These are phyloP conservation scores for Lumnitzera racemosa DNA, from an alignment of 345 rosid genomes.

Conservation along the genomic window DNA sequence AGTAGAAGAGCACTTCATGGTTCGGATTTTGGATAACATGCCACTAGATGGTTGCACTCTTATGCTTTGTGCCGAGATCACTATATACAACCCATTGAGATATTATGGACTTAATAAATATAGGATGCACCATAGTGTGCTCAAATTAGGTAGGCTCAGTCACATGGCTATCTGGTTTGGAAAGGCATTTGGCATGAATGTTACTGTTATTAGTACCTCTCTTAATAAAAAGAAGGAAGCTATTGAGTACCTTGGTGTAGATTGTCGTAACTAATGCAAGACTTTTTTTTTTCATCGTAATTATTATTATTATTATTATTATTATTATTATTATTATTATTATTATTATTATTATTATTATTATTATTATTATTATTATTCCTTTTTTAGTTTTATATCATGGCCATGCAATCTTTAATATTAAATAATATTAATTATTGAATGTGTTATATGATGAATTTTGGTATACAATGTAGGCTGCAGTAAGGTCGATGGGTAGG, in stretches of 20 bases:
- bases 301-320: too few relatives aligned
- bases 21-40: slow-evolving; percentile 41
- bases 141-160: slow-evolving; percentile 46
- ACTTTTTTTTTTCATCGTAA: too few relatives aligned
- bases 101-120: slow-evolving; percentile 29
- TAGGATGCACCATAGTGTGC: slow-evolving; percentile 32
- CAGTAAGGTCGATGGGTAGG: slow-evolving; percentile 31
- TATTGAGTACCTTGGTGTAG: slow-evolving; percentile 32
- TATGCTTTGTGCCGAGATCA: slow-evolving; percentile 65
- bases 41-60: slow-evolving; percentile 54
- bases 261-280: slow-evolving; percentile 25
- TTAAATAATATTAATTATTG: not conserved
- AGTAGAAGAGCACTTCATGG: slow-evolving; percentile 38
- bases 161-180: slow-evolving; percentile 47
- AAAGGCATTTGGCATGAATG: slow-evolving; percentile 39
- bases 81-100: slow-evolving; percentile 63
- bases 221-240: slow-evolving; percentile 38
- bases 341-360: too few relatives aligned
- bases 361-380: too few relatives aligned
- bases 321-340: too few relatives aligned
- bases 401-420: too few relatives aligned
- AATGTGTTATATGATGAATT: not conserved
- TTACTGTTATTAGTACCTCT: slow-evolving; percentile 44
- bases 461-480: slow-evolving; percentile 6
- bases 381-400: too few relatives aligned